Evolutionary conservation across 257 asterid species (phyloP), one percentile per base, ranked within the genome.

Genomic region (Capsicum chinense): DNA sequence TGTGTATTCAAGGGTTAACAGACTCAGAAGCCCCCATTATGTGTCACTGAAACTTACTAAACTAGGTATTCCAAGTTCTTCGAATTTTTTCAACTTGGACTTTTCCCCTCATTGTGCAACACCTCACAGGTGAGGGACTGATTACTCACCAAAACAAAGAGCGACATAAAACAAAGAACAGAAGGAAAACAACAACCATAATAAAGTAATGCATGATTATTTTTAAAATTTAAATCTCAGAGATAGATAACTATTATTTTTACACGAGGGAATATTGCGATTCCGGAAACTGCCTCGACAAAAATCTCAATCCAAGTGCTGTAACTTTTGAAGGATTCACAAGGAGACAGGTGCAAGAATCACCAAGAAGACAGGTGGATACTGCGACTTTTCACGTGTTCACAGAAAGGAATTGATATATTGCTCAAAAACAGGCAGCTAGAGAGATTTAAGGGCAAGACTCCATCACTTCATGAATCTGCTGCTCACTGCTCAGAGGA

Each of bases 11-110:
- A 78, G 33, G 47, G 63, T 76, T 26, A 76, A 76, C 48, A 76
- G 81, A 74, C 44, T 74, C 44, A 13, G 59, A 76, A 76, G 26
- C 50, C 81, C 81, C 9, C 62, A 76, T 76, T 48, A 76, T 76
- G 48, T 76, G 63, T 76, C 54, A 58, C 21, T 54, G 26, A 76
- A 76, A 76, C 81, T 54, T 76, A 52, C 6, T 35, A 21, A 76
- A 76, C 62, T 74, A 76, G 81, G 64, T 71, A 44, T n/a, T 71
- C 58, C 56, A 48, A 9, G 10, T 71, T 47, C n/a, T n/a, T 71
- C 5, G 1, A 47, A 47, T 21, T 47, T 71, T 48, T 68, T 68
- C 79, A n/a, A 71, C 80, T 71, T 54, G 64, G 26, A 78, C 50
- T 78, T 1, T 5, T 54, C 8, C 15, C 59, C 82, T 26, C 47